Evolutionary conservation across 2,329 filamentous ascomycete genomes (phyloP), one percentile per base, ranked within the genome.

Genomic region (Diaporthe citri): DNA sequence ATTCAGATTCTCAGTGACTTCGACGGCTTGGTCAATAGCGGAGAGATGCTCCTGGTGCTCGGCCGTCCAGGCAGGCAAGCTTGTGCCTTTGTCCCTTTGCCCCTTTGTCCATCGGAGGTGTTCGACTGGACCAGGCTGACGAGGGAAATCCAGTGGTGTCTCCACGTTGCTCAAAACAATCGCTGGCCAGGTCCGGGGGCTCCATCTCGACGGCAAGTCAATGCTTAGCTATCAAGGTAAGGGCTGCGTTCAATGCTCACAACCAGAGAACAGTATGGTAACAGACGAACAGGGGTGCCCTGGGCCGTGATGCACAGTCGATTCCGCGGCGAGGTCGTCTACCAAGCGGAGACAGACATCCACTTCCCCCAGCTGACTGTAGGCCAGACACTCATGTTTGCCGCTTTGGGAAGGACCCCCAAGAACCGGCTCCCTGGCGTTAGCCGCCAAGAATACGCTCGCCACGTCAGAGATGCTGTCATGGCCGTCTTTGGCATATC

Each of bases 301-400:
- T 89, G 93, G 73, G 85, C 93, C 80, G 90, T 94, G 81, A 96
- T 97, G 93, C 91, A 94, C 84, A 90, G 90, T 13, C 87, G 90
- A 77, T 95, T 96, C 85, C 92, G 94, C 41, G 95, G 95, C 78
- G 95, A 97, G 84, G 94, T 93, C 77, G 96, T 97, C 82, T 97
- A 97, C 84, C 95, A 93, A 0, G 94, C 94, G 75, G 94, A 97
- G 82, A 92, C 94, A 51, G 95, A 97, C 81, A 92, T 94, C 5
- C 94, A 96, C 83, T 96, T 96, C 80, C 93, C 94, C 17, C 90
- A 92, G 84, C 84, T 96, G 79, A 92, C 90, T 2, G 94, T 96
- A 59, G 93, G 93, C 70, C 93, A 96, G 79, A 97, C 94, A 1
- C 87, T 96, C 64, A 92, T 91, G 73, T 96, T 96, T 76, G 94